phyloP scores from a whole-genome alignment of 2,329 filamentous ascomycete genomes.

The Parasarocladium wereldwijsianum region DNA sequence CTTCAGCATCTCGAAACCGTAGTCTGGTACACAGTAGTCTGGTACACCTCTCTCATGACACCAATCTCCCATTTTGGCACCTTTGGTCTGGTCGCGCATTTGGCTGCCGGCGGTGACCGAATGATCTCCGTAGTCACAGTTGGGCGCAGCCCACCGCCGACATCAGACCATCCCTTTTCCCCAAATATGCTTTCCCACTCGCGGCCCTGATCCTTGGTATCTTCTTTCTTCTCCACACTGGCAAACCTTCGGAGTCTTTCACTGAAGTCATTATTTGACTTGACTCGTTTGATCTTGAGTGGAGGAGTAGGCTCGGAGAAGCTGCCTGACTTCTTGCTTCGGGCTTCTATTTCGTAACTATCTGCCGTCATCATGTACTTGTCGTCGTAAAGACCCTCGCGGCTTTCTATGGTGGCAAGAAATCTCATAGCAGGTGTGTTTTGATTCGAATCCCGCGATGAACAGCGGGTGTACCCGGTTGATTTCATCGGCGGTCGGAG shows the following conservation, averaged over 20 bases:
- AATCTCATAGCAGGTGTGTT: conserved; percentile 1
- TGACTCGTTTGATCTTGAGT: background rate
- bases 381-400: conserved; percentile 3
- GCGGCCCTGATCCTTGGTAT: background rate
- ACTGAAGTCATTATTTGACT: background rate
- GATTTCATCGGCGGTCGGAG: too few relatives aligned
- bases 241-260: background rate
- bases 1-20: too few relatives aligned
- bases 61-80: conserved; percentile 4
- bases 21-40: conserved; percentile 2
- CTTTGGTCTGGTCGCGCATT: background rate
- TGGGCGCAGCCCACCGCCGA: background rate
- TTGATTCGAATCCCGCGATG: background rate
- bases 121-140: conserved; percentile 2
- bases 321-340: background rate
- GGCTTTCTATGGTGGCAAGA: conserved; percentile 1
- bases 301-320: background rate
- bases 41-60: conserved; percentile 1
- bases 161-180: background rate
- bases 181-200: background rate
- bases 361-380: conserved; percentile 4
- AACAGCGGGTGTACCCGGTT: too few relatives aligned
- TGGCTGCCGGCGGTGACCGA: background rate
- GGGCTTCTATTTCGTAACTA: conserved; percentile 2
- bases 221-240: background rate